These are phyloP conservation scores for Podaxis sp. DNA, from an alignment of 768 basidiomycete genomes.

Conservation along the genomic window DNA sequence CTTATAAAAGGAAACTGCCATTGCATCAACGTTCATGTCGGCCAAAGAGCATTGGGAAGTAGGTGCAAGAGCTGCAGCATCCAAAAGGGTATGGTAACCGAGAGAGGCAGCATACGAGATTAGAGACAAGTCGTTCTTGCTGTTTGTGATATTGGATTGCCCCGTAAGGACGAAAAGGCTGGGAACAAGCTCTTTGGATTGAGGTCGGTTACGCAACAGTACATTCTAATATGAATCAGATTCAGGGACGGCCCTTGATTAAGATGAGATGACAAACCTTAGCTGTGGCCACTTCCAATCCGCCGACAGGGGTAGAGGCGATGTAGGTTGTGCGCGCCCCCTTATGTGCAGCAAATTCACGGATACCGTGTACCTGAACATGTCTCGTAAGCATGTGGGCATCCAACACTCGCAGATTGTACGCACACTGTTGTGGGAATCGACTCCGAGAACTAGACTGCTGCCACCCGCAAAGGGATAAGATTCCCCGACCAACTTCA, in stretches of 20 bases:
- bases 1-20: conserved; percentile 86
- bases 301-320: conserved; percentile 60
- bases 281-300: conserved; percentile 55
- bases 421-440: conserved; percentile 80
- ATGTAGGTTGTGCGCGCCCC: conserved; percentile 67
- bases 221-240: conserved; percentile 42
- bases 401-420: background rate
- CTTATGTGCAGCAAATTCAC: conserved; percentile 61
- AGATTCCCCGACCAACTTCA: conserved; percentile 81
- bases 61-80: conserved; percentile 80
- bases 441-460: conserved; percentile 65
- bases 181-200: conserved; percentile 41
- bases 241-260: background rate
- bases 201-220: conserved; percentile 50
- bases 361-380: conserved; percentile 64
- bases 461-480: conserved; percentile 68
- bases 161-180: conserved; percentile 76
- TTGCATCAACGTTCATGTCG: conserved; percentile 72
- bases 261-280: conserved; percentile 46
- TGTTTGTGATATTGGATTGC: conserved; percentile 81
- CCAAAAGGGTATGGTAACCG: conserved; percentile 76
- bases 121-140: conserved; percentile 67
- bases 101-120: conserved; percentile 62
- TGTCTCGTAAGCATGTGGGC: conserved; percentile 3
- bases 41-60: conserved; percentile 67